phyloP scores from a whole-genome alignment of 179 eudicot species.

The Corrigiola litoralis region DNA sequence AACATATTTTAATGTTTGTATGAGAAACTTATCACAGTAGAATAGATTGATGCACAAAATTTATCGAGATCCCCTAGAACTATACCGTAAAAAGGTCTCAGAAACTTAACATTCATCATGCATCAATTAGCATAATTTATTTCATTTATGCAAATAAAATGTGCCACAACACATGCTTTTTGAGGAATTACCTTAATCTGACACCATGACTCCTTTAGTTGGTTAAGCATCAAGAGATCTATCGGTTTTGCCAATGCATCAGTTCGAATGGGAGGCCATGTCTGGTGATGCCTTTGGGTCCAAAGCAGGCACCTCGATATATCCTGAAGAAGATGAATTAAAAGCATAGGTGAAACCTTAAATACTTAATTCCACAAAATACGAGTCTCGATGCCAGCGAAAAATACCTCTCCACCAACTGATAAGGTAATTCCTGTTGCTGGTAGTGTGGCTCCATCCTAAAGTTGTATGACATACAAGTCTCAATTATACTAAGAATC shows the following conservation, averaged over 20 bases:
- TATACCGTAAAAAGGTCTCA: too few relatives aligned
- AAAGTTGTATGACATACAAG: slow-evolving; percentile 22
- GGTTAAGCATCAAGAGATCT: slow-evolving; percentile 82
- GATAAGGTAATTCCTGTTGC: slow-evolving; percentile 69
- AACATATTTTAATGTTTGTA: too few relatives aligned
- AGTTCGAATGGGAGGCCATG: slow-evolving; percentile 96
- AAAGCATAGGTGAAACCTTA: neutral
- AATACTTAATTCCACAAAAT: neutral
- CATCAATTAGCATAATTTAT: neutral
- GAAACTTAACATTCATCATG: neutral
- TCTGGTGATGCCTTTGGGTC: slow-evolving; percentile 98
- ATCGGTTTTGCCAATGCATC: slow-evolving; percentile 83
- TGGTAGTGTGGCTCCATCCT: slow-evolving; percentile 97
- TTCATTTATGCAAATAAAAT: too few relatives aligned
- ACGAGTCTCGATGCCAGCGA: neutral
- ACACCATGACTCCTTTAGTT: slow-evolving; percentile 86
- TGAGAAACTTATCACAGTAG: too few relatives aligned
- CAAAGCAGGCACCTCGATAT: slow-evolving; percentile 94
- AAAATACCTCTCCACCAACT: slow-evolving; percentile 87
- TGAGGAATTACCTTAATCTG: slow-evolving; percentile 64
- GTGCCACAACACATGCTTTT: neutral
- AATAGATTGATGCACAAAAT: too few relatives aligned
- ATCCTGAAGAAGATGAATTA: slow-evolving; percentile 47
- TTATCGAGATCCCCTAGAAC: too few relatives aligned
- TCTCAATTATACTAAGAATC: neutral